Evolutionary conservation across 768 basidiomycete genomes (phyloP).

Genomic region (Botryobasidium botryosum): DNA sequence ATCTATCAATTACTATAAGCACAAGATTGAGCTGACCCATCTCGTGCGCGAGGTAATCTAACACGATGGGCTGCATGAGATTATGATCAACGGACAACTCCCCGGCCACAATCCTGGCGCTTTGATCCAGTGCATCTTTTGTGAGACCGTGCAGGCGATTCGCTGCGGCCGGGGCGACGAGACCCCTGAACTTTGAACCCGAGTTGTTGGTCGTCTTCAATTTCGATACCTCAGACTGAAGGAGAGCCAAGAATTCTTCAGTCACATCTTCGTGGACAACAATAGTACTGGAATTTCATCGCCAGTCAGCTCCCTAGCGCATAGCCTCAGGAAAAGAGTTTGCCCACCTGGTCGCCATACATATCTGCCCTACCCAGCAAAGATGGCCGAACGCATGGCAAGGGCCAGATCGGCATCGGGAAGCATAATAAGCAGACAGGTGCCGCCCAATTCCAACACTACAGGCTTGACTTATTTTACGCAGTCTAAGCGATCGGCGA

Average conservation of each 20-base stretch:
- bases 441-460: not conserved
- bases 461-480: conserved; percentile 23
- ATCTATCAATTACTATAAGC: conserved; percentile 8
- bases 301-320: too few species aligned
- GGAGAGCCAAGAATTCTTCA: conserved; percentile 10
- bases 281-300: too few species aligned
- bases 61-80: not conserved
- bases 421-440: not conserved
- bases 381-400: not conserved
- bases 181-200: conserved; percentile 8
- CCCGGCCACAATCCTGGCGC: not conserved
- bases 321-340: too few species aligned
- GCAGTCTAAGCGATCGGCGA: conserved; percentile 17
- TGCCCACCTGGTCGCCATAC: conserved; percentile 8
- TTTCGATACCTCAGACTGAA: conserved; percentile 2
- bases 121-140: conserved; percentile 12
- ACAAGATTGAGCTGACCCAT: conserved; percentile 20
- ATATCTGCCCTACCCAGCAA: not conserved
- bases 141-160: conserved; percentile 8
- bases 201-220: conserved; percentile 1
- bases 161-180: conserved; percentile 11
- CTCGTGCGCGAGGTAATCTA: not conserved
- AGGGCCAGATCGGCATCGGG: not conserved
- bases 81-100: not conserved
- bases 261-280: conserved; percentile 15